Evolutionary conservation across 2,329 filamentous ascomycete species (phyloP).

Genomic region (Scytalidium sp.): DNA sequence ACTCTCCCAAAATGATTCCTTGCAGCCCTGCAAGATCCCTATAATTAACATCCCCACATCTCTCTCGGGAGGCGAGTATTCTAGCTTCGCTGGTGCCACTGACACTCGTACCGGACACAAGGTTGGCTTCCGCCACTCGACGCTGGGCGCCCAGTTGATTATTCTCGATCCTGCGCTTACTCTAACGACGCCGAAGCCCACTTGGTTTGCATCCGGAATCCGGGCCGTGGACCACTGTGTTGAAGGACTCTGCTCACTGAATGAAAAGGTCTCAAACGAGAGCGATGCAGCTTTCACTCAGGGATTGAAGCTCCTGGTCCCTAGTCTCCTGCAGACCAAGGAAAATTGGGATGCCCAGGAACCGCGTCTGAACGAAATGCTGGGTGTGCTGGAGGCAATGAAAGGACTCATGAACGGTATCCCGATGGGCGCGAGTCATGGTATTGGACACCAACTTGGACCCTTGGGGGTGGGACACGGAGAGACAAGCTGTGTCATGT

Average conservation of each 20-base stretch:
- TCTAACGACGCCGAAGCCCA: conserved; percentile 44
- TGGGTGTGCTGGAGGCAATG: conserved; percentile 53
- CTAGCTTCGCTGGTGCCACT: conserved; percentile 35
- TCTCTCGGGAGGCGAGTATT: conserved; percentile 39
- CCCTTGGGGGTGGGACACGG: conserved; percentile 50
- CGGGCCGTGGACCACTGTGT: conserved; percentile 56
- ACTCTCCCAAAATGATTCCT: conserved; percentile 3
- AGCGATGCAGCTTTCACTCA: conserved; percentile 13
- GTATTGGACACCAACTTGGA: conserved; percentile 39
- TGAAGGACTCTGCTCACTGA: conserved; percentile 47
- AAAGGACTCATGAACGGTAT: conserved; percentile 36
- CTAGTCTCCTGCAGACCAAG: conserved; percentile 21
- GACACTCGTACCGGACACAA: conserved; percentile 23
- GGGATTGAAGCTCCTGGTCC: conserved; percentile 19
- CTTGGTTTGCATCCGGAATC: conserved; percentile 58
- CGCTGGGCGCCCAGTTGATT: conserved; percentile 45
- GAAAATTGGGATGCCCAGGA: conserved; percentile 13
- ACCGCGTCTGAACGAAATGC: conserved; percentile 16
- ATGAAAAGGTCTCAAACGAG: conserved; percentile 9
- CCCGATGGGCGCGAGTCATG: conserved; percentile 36
- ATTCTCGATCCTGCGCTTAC: conserved; percentile 54
- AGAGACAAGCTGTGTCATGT: conserved; percentile 53
- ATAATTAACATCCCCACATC: conserved; percentile 38
- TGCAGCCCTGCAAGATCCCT: conserved; percentile 21
- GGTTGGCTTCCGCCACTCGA: conserved; percentile 24